Base-by-base conservation (phyloP, 2,329 filamentous ascomycete species). In the Penicillium sp. region DNA sequence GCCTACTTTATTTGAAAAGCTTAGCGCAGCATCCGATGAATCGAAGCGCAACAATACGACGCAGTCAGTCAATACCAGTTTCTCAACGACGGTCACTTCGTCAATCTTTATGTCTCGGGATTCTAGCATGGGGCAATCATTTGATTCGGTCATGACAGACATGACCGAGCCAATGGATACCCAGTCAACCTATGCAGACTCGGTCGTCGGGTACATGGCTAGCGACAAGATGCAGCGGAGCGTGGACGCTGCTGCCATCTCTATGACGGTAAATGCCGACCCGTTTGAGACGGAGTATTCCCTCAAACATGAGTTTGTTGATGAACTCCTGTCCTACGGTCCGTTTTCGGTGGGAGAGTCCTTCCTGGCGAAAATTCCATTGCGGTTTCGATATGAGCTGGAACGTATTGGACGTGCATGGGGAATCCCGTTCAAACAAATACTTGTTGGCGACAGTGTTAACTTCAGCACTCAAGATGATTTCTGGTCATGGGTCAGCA, bases 381-480 rank as follows among this genome's bases (percentile, higher is more conserved):
- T 72, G 15, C 59, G 67, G 5, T 64, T 64, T 48, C 60, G 69
- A 15, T 72, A 71, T 47, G 69, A 71, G 43, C 44, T 70, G 21
- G 67, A 70, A 44, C 59, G 69, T 26, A 59, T 70, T 33, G 63
- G 60, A 21, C 54, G 62, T 17, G 55, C 58, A 5, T 69, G 65
- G 60, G 46, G 52, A 9, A 50, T 69, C 0, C 53, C 62, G 2
- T 55, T 62, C 12, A 49, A 64, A 7, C 44, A 53, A 6, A 64
- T 71, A 52, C 53, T 69, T 12, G 56, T 54, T n/a, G 61, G 61
- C 0, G 54, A 57, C 43, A 59, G 45, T 28, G 52, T 61, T 13
- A 52, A 60, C 0, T 58, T 57, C 33, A 57, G 57, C n/a, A 57
- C 57, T 2, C 60, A 66, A 29, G 61, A 63, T 2, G 55, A 59